These are phyloP conservation scores for Plasmodium vivax DNA, from an alignment of 169 alveolate genomes.

Conservation along the genomic window DNA sequence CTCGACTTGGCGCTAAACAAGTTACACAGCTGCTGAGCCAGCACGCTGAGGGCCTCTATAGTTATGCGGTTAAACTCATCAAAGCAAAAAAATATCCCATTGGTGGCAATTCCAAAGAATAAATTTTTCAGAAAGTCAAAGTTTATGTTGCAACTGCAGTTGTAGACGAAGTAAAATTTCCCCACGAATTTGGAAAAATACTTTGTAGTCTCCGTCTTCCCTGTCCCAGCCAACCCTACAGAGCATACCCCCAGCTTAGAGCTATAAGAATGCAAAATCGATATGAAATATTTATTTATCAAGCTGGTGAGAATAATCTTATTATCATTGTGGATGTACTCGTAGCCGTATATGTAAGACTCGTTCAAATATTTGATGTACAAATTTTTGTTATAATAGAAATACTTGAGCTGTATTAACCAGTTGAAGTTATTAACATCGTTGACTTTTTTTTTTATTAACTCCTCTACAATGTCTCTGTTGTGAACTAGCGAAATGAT, in stretches of 20 bases:
- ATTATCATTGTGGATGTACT: conserved; percentile 96
- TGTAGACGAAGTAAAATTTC: conserved; percentile 96
- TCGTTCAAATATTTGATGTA: conserved; percentile 69
- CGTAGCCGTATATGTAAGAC: conserved; percentile 96
- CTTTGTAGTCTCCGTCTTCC: conserved; percentile 99
- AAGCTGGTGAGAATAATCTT: conserved; percentile 98
- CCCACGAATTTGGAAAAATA: conserved; percentile 97
- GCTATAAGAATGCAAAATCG: conserved; percentile 96
- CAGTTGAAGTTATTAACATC: conserved; percentile 65
- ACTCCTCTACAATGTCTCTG: conserved; percentile 65
- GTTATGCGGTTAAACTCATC: conserved; percentile 98
- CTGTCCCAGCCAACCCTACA: conserved; percentile 99
- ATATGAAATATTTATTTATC: conserved; percentile 97
- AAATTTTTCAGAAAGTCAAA: conserved; percentile 96
- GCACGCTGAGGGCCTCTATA: conserved; percentile 96
- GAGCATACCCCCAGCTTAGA: conserved; percentile 98
- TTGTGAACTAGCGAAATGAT: conserved; percentile 69
- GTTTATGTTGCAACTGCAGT: conserved; percentile 98
- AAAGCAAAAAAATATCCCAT: conserved; percentile 99
- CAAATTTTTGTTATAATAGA: conserved; percentile 57
- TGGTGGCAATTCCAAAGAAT: conserved; percentile 94
- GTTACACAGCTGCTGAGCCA: conserved; percentile 89
- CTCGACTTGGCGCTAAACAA: conserved; percentile 66
- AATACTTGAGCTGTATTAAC: conserved; percentile 70
- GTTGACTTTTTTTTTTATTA: conserved; percentile 57